These are phyloP conservation scores for Styphnolobium japonicum DNA, from an alignment of 306 rosid genomes.

Conservation along the genomic window DNA sequence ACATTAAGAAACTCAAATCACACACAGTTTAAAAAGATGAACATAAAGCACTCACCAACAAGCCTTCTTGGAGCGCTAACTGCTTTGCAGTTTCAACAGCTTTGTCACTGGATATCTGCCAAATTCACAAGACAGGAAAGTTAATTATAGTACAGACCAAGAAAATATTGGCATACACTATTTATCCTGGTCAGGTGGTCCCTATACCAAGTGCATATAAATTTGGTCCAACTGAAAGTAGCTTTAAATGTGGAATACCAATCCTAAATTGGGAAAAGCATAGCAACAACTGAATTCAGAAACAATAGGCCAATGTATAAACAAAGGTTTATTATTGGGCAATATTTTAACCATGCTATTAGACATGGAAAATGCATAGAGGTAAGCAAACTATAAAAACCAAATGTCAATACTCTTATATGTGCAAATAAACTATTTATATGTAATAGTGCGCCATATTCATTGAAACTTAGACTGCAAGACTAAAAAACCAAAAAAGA, in stretches of 20 bases:
- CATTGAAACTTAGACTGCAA: background rate
- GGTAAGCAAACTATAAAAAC: background rate
- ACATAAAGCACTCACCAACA: conserved; percentile 64
- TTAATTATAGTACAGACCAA: background rate
- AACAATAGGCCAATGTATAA: background rate
- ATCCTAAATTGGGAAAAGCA: background rate
- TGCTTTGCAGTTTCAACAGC: conserved; percentile 91
- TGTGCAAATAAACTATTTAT: background rate
- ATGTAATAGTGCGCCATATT: background rate
- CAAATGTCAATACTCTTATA: background rate
- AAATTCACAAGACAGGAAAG: conserved; percentile 31
- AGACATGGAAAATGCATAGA: background rate
- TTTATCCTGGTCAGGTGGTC: background rate
- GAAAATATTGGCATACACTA: conserved; percentile 2
- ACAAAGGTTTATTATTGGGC: conserved; percentile 8
- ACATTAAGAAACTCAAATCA: conserved; percentile 12
- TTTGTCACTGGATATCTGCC: conserved; percentile 89
- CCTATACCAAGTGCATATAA: background rate
- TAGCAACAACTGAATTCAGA: background rate
- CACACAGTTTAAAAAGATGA: background rate
- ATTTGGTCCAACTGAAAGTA: background rate
- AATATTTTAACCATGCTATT: conserved; percentile 4
- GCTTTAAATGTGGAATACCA: conserved; percentile 5
- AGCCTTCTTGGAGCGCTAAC: conserved; percentile 97
- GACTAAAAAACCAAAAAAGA: background rate